Percentiles rank a stretch among this genome's conserved stretches.
Conservation (phyloP, 768 basidiomycete genomes). For the Amanita pseudoporphyria region DNA sequence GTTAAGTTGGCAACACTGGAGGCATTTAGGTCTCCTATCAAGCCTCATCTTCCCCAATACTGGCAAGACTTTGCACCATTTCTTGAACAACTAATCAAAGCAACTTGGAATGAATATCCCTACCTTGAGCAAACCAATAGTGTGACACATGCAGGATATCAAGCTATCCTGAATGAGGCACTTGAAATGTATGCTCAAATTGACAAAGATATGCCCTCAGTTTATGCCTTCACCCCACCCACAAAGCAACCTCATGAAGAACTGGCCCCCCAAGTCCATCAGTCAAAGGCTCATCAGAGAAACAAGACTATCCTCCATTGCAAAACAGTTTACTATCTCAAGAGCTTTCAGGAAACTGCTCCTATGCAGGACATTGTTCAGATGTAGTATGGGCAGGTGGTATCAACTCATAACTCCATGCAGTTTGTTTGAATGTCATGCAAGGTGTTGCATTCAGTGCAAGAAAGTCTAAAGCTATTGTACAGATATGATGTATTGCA, state of each 20-base stretch:
- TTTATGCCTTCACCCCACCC: background rate
- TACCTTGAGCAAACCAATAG: background rate
- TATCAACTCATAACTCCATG: no score
- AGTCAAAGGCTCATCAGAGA: no score
- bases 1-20: background rate
- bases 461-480: no score
- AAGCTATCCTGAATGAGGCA: background rate
- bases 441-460: no score
- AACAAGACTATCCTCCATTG: no score
- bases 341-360: no score
- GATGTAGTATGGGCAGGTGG: no score
- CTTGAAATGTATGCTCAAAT: background rate
- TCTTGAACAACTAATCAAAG: background rate
- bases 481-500: no score
- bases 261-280: background rate
- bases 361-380: no score
- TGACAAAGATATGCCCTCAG: background rate
- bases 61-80: constrained; percentile 2
- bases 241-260: background rate
- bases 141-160: background rate
- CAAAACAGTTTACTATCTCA: no score
- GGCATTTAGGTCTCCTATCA: background rate
- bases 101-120: background rate
- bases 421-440: no score
- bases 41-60: background rate